These are phyloP conservation scores for Neospermospora avenae DNA, from an alignment of 2,329 filamentous ascomycete genomes.

Conservation along the genomic window DNA sequence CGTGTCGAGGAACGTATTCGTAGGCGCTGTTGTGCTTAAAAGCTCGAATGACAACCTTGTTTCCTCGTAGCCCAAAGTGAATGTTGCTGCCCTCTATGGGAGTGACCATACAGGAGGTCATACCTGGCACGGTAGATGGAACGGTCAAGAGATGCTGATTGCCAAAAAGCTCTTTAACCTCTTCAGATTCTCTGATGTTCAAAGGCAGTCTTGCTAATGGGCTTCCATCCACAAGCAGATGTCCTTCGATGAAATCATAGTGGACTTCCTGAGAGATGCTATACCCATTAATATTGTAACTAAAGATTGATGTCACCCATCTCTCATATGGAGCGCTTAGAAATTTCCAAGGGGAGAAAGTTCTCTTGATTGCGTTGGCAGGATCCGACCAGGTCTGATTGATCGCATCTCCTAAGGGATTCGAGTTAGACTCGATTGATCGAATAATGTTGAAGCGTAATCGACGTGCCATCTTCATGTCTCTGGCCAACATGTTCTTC, in stretches of 20 bases:
- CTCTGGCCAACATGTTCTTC: constrained; percentile 42
- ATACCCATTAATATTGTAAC: constrained; percentile 33
- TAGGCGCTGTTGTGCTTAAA: constrained; percentile 26
- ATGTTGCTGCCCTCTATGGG: constrained; percentile 41
- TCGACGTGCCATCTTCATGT: constrained; percentile 42
- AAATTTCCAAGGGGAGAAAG: constrained; percentile 31
- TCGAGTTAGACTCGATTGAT: constrained; percentile 35
- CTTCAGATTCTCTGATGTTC: constrained; percentile 43
- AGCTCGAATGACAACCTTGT: constrained; percentile 43
- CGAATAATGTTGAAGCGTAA: constrained; percentile 36
- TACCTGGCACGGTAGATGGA: constrained; percentile 49
- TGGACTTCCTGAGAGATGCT: constrained; percentile 37
- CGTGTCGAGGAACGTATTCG: constrained; percentile 36
- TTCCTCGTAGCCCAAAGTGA: constrained; percentile 50
- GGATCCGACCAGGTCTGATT: constrained; percentile 43
- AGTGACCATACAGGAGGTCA: constrained; percentile 48
- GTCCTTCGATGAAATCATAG: constrained; percentile 46
- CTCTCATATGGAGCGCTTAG: constrained; percentile 29
- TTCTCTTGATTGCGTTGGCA: constrained; percentile 20
- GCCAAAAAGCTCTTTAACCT: constrained; percentile 52
- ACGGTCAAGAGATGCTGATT: constrained; percentile 47
- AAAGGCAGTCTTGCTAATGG: constrained; percentile 52
- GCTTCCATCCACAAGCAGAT: constrained; percentile 47
- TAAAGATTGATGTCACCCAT: constrained; percentile 36
- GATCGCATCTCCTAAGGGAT: constrained; percentile 38